phyloP scores from a whole-genome alignment of 2,329 filamentous ascomycete genomes.

The Colletotrichum cordylinicola region DNA sequence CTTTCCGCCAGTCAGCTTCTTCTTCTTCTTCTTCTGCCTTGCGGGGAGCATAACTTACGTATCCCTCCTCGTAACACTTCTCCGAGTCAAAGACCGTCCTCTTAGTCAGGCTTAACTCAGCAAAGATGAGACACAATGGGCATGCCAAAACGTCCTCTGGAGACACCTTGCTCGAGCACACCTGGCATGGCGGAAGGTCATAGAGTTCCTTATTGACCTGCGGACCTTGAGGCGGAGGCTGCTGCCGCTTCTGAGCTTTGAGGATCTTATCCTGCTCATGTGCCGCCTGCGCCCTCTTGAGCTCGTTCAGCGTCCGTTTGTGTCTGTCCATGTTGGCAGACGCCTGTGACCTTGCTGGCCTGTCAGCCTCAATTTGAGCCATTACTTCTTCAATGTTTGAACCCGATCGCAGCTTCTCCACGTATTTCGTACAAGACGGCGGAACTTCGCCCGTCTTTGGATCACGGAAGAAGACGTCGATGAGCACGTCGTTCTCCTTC shows the following conservation, averaged over 20 bases:
- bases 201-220: slow-evolving; percentile 38
- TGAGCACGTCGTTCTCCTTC: slow-evolving; percentile 5
- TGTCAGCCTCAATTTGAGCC: slow-evolving; percentile 35
- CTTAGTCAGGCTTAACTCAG: slow-evolving; percentile 39
- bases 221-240: slow-evolving; percentile 29
- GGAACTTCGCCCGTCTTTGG: slow-evolving; percentile 34
- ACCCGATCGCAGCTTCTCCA: slow-evolving; percentile 40
- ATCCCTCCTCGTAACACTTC: slow-evolving; percentile 43
- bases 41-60: slow-evolving; percentile 38
- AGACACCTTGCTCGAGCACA: slow-evolving; percentile 41
- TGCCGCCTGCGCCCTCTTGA: slow-evolving; percentile 52
- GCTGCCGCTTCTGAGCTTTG: slow-evolving; percentile 38
- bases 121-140: slow-evolving; percentile 49
- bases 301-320: slow-evolving; percentile 47
- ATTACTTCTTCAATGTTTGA: slow-evolving; percentile 33
- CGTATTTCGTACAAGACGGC: slow-evolving; percentile 39
- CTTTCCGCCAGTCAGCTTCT: slow-evolving; percentile 29
- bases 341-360: slow-evolving; percentile 28
- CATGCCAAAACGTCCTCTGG: slow-evolving; percentile 46
- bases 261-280: slow-evolving; percentile 48
- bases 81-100: slow-evolving; percentile 52
- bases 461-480: slow-evolving; percentile 39
- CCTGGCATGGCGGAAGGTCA: slow-evolving; percentile 43
- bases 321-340: slow-evolving; percentile 41
- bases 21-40: neutral